phyloP scores from a whole-genome alignment of 2,329 filamentous ascomycete species.

The Paramyrothecium roridum region DNA sequence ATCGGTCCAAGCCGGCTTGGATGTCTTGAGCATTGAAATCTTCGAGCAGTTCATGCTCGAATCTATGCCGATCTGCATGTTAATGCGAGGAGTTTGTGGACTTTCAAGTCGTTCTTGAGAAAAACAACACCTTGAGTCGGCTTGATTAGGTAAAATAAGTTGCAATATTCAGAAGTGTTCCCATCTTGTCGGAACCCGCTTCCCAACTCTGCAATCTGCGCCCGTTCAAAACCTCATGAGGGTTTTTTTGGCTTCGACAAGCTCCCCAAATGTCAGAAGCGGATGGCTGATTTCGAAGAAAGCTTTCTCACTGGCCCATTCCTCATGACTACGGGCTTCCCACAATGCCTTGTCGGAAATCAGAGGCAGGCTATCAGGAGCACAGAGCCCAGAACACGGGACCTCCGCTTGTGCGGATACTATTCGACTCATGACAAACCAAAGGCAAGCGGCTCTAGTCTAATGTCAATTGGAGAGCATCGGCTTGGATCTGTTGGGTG shows the following conservation, averaged over 20 bases:
- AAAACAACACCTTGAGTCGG: no score
- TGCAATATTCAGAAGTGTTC: slow-evolving; percentile 16
- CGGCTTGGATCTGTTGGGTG: rapidly evolving
- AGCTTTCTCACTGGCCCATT: slow-evolving; percentile 19
- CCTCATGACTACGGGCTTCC: slow-evolving; percentile 18
- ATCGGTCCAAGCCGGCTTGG: no score
- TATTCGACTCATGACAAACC: slow-evolving; percentile 18
- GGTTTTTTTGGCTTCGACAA: slow-evolving; percentile 4
- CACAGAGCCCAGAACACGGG: slow-evolving; percentile 3
- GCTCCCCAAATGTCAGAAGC: slow-evolving; percentile 13
- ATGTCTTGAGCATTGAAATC: no score
- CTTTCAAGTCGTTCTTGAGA: no score
- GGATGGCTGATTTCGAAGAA: slow-evolving; percentile 11
- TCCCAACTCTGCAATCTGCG: slow-evolving; percentile 19
- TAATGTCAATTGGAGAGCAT: neutral
- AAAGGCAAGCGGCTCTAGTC: slow-evolving; percentile 15
- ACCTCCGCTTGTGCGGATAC: slow-evolving; percentile 10
- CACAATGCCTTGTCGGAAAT: slow-evolving; percentile 15
- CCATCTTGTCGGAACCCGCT: slow-evolving; percentile 18
- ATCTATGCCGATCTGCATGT: no score
- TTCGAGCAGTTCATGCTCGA: no score
- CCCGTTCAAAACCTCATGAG: neutral
- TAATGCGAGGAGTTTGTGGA: no score
- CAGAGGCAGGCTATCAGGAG: slow-evolving; percentile 8
- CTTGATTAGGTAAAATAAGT: neutral